Percentiles rank a stretch among this genome's conserved stretches.
Evolutionary conservation across 331 rosid genomes (phyloP).

Genomic region (Stylosanthes scabra): DNA sequence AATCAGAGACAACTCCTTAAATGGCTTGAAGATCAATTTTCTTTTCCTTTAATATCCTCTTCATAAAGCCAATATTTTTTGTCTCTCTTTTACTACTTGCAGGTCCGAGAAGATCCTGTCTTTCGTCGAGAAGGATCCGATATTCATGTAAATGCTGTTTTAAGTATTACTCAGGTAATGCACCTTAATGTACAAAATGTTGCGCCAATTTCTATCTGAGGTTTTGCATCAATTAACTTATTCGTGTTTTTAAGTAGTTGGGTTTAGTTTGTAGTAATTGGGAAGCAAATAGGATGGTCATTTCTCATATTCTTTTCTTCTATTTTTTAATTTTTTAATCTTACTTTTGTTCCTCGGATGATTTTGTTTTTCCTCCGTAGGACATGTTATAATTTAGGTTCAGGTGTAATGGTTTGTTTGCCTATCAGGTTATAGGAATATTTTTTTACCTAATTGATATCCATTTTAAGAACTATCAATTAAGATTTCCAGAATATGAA

Average conservation of each 20-base stretch:
- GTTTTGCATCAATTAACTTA: neutral
- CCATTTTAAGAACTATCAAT: neutral
- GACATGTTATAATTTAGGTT: too few relatives aligned
- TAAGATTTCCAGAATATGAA: neutral
- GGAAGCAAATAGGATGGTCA: conserved; percentile 6
- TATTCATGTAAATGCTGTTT: conserved; percentile 84
- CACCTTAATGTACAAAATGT: neutral
- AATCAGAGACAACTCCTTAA: neutral
- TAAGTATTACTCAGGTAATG: conserved; percentile 87
- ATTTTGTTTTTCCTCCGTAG: too few relatives aligned
- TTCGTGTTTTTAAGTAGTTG: conserved; percentile 1
- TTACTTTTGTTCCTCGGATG: too few relatives aligned
- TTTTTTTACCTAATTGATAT: neutral
- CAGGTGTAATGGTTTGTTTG: neutral
- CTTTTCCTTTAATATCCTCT: conserved; percentile 7
- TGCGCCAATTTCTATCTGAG: neutral
- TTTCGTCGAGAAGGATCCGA: conserved; percentile 87
- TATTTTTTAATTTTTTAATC: too few relatives aligned
- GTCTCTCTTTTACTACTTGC: conserved; percentile 19
- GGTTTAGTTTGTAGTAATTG: conserved; percentile 14
- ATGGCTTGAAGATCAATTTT: neutral
- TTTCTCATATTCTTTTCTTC: neutral
- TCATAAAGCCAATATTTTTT: neutral
- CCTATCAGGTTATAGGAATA: neutral
- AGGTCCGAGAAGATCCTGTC: conserved; percentile 88